phyloP scores from a whole-genome alignment of 176 grass and related monocot species.

The Oryza meridionalis region DNA sequence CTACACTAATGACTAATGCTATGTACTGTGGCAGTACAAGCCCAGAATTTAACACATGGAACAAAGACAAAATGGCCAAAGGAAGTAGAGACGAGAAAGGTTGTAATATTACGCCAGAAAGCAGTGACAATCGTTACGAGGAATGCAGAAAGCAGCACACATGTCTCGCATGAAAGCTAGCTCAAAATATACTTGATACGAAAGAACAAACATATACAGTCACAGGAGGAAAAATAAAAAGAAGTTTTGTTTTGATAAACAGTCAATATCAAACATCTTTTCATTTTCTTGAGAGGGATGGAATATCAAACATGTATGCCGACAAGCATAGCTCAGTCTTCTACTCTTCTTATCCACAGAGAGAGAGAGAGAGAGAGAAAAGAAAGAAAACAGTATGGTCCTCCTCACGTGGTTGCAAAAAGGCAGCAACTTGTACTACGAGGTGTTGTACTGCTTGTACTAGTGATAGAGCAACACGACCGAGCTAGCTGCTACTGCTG shows the following conservation, averaged over 20 bases:
- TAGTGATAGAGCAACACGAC: slow-evolving; percentile 17
- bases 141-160: slow-evolving; percentile 3
- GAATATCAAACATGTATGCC: neutral
- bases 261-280: neutral
- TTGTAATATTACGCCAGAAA: neutral
- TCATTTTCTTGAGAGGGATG: neutral
- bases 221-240: neutral
- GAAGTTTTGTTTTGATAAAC: neutral
- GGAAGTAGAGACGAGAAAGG: neutral
- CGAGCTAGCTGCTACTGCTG: neutral
- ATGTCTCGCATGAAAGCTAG: neutral
- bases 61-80: neutral
- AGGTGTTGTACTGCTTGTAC: slow-evolving; percentile 38
- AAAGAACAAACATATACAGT: neutral
- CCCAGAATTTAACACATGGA: neutral
- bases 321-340: neutral
- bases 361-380: neutral
- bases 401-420: neutral
- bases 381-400: neutral
- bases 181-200: slow-evolving; percentile 13
- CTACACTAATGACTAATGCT: neutral
- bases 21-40: neutral
- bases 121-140: neutral
- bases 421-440: neutral
- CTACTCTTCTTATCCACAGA: neutral